Conservation (phyloP, 441 rosid genomes). For the Rhodomyrtus psidioides region DNA sequence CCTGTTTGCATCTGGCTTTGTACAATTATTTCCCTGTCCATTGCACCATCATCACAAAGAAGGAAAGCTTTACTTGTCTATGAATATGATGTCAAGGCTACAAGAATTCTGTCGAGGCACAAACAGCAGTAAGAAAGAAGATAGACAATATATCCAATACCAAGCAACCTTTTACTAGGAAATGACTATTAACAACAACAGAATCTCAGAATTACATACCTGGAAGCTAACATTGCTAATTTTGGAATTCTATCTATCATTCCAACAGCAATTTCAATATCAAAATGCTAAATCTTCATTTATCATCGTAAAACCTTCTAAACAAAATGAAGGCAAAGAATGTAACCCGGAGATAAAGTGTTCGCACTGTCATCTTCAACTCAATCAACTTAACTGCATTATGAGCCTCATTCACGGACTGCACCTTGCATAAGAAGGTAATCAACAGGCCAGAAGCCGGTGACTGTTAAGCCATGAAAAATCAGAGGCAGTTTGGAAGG, state of each 20-base stretch:
- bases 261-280: not conserved
- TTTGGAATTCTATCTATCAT: not conserved
- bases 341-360: conserved; percentile 19
- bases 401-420: conserved; percentile 10
- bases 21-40: not conserved
- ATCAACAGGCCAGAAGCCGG: conserved; percentile 19
- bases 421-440: conserved; percentile 16
- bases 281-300: conserved; percentile 11
- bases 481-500: not conserved
- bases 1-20: not conserved
- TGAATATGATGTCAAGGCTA: not conserved
- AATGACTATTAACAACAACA: not conserved
- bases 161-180: not conserved
- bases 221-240: not conserved
- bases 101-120: not conserved
- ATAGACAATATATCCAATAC: not conserved
- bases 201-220: not conserved
- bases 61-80: not conserved
- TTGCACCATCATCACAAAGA: not conserved
- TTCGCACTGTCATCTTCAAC: conserved; percentile 11
- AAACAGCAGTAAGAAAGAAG: not conserved
- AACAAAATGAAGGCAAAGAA: conserved; percentile 34
- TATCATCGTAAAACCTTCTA: conserved; percentile 29
- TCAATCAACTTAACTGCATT: conserved; percentile 5
- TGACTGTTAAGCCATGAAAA: not conserved